Percentiles rank a stretch among this genome's conserved stretches.
Evolutionary conservation across 1,284 basidiomycete species (phyloP).

Genomic region (Apiotrichum veenhuisii): DNA sequence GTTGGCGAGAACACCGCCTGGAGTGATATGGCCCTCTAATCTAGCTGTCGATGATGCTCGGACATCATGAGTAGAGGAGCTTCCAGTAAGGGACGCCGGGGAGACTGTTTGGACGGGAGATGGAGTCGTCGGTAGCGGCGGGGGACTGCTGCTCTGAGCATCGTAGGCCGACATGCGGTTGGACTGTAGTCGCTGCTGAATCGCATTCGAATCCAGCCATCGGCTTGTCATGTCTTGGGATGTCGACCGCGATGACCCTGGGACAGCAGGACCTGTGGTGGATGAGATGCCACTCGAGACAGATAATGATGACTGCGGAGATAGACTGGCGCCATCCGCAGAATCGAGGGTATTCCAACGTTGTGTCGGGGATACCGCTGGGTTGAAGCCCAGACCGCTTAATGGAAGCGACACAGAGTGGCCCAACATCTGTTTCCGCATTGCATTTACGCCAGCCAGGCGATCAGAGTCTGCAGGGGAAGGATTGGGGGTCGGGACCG

Average conservation of each 20-base stretch:
- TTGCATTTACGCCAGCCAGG: background rate
- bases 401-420: constrained; percentile 9
- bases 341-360: constrained; percentile 3
- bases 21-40: background rate
- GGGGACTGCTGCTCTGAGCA: background rate
- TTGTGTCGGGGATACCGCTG: background rate
- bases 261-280: background rate
- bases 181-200: background rate
- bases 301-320: constrained; percentile 2
- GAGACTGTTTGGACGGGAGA: background rate
- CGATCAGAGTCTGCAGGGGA: constrained; percentile 20
- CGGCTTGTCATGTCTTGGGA: background rate
- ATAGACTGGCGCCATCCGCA: background rate
- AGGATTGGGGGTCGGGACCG: constrained; percentile 34
- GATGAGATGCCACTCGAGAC: background rate
- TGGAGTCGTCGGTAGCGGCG: background rate
- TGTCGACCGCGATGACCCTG: background rate
- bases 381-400: background rate
- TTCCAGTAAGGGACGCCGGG: constrained; percentile 1
- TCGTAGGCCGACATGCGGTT: background rate
- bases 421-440: constrained; percentile 6
- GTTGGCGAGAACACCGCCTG: background rate
- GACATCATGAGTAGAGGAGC: constrained; percentile 1
- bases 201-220: background rate
- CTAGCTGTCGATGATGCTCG: background rate